A percentile compares a stretch with the other conserved stretches of the same genome.
Evolutionary conservation across 352 stramenopile species (phyloP).

Genomic region (Globisporangium canariense): DNA sequence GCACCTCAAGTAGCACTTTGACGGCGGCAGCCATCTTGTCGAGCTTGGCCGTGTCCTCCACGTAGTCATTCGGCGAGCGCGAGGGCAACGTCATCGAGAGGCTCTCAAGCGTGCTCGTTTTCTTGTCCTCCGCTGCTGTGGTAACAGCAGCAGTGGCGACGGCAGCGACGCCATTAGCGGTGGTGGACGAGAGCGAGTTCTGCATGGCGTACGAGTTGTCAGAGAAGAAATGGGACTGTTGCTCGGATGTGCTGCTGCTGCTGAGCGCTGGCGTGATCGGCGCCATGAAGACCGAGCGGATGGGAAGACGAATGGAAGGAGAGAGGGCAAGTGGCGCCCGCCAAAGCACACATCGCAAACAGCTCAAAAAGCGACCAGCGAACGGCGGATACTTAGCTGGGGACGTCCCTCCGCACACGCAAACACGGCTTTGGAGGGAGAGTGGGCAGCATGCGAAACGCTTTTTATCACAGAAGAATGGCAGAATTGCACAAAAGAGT

Average conservation of each 20-base stretch:
- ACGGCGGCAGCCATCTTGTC: slow-evolving; percentile 93
- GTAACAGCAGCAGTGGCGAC: slow-evolving; percentile 4
- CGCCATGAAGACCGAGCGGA: slow-evolving; percentile 26
- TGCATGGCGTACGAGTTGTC: slow-evolving; percentile 23
- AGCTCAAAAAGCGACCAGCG: slow-evolving; percentile 1
- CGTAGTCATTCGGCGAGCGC: slow-evolving; percentile 55
- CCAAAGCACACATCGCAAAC: not conserved
- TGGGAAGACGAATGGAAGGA: slow-evolving; percentile 14
- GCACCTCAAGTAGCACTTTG: slow-evolving; percentile 89
- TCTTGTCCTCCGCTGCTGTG: slow-evolving; percentile 1
- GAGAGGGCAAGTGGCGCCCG: slow-evolving; percentile 6
- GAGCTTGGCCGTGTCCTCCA: slow-evolving; percentile 77
- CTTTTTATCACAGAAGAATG: not conserved
- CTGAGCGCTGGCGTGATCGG: slow-evolving; percentile 30
- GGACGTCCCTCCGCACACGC: not conserved
- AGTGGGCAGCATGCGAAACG: not conserved
- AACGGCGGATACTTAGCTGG: slow-evolving; percentile 6
- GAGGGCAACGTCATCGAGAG: slow-evolving; percentile 68
- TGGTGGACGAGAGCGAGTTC: slow-evolving; percentile 24
- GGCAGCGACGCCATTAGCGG: not conserved
- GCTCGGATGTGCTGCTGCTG: slow-evolving; percentile 14
- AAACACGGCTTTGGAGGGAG: not conserved
- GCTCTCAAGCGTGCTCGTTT: slow-evolving; percentile 25
- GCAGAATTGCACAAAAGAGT: not conserved
- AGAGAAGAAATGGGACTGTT: slow-evolving; percentile 14